Base-by-base conservation (phyloP, 805 yeast species). In the Brettanomyces naardenensis region DNA sequence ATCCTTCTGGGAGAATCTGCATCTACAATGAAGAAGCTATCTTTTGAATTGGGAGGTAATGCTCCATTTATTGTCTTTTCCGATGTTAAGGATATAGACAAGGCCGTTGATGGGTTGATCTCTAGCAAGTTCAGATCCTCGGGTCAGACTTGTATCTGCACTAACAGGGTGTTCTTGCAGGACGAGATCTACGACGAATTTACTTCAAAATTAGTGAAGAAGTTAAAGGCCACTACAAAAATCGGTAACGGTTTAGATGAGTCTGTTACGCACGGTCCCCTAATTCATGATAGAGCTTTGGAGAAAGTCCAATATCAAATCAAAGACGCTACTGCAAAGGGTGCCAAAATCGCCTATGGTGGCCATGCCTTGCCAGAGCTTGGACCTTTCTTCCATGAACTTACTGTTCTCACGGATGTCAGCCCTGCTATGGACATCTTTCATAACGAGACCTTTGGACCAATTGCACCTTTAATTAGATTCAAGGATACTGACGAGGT, bases 141-240 rank as follows among this genome's bases (percentile, higher is more conserved):
- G 36, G 90, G 92, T 35, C 90, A 83, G 59, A 80, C 88, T 4
- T 83, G 92, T 58, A 81, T 81, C 25, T 80, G 88, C 54, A 84
- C 86, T 20, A 80, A 80, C 58, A 64, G 88, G 43, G 54, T 80
- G 25, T 81, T 71, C 49, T 71, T 82, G 20, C 89, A 82, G 48
- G 69, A 66, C 20, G 61, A 61, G 4, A 57, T 83, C 5, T 76
- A 80, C 51, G 85, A 78, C 43, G 66, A 71, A 49, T 80, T 83
- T 49, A 59, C 68, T 10, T 51, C 53, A 31, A 65, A 59, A 46
- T 64, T 82, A 41, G 64, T 68, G 7, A 68, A 52, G 3, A 62
- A 60, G 40, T 64, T 75, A 11, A 38, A 38, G 7, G 49, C 55
- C 3, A 69, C 71, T 26, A 70, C 73, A 26, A 63, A 57, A 36